Conservation (phyloP, 305 asterid genomes). For the Rubia occidens region DNA sequence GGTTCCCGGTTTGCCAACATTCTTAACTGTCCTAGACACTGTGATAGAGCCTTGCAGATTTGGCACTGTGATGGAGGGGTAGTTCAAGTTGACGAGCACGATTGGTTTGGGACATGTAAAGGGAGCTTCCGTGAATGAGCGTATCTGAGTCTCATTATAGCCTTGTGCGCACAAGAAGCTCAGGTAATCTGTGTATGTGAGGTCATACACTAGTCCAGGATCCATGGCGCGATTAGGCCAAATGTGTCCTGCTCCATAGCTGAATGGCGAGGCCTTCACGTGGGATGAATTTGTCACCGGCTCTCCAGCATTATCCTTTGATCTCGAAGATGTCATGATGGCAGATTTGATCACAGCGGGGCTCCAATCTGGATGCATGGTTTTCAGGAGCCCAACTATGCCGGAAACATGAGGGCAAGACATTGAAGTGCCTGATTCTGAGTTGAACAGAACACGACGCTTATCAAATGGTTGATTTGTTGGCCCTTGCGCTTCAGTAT, state of each 20-base stretch:
- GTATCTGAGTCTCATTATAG: not conserved
- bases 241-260: not conserved
- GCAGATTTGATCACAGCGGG: not conserved
- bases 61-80: conserved; percentile 81
- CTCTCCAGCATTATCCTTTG: not conserved
- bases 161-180: not conserved
- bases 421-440: conserved; percentile 59
- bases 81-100: conserved; percentile 54
- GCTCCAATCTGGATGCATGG: not conserved
- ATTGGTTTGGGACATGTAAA: not conserved
- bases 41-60: conserved; percentile 38
- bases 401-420: not conserved
- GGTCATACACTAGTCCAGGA: not conserved
- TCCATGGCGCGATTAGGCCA: conserved; percentile 2
- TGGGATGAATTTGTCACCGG: not conserved
- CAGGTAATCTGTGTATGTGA: not conserved
- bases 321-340: not conserved
- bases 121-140: not conserved
- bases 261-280: not conserved
- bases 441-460: conserved; percentile 45
- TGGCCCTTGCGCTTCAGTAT: conserved; percentile 60
- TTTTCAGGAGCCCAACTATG: not conserved
- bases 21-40: conserved; percentile 60
- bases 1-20: conserved; percentile 63
- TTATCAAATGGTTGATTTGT: conserved; percentile 49